These are phyloP conservation scores for Aspergillus sp. DNA, from an alignment of 2,329 filamentous ascomycete species.

Conservation along the genomic window DNA sequence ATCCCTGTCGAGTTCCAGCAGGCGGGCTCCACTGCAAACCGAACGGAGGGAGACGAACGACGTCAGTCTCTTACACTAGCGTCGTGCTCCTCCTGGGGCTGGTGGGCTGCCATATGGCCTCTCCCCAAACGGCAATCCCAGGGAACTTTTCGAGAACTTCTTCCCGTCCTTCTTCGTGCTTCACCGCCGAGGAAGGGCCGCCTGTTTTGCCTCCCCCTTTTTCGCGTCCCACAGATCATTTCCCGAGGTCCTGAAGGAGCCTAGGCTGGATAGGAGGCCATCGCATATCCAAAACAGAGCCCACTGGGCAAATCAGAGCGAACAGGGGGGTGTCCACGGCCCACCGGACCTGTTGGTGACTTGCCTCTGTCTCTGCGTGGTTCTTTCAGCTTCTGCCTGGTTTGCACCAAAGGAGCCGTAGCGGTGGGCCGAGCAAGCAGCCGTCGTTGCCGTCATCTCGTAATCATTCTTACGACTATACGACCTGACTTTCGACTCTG, in stretches of 20 bases:
- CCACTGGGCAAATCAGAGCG: not conserved
- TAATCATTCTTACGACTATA: not conserved
- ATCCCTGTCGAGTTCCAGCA: conserved; percentile 21
- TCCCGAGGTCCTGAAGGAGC: not conserved
- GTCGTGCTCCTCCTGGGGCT: not conserved
- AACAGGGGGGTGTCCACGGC: not conserved
- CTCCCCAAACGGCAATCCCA: conserved; percentile 24
- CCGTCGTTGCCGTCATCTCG: not conserved
- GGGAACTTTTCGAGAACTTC: conserved; percentile 28
- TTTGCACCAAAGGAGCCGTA: not conserved
- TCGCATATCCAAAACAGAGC: conserved; percentile 7
- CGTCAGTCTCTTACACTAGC: conserved; percentile 20
- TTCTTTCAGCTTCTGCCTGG: conserved; percentile 6
- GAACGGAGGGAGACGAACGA: conserved; percentile 20
- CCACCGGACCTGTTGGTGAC: not conserved
- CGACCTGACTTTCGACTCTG: not conserved
- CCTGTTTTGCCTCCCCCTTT: conserved; percentile 18
- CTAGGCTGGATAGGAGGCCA: no score
- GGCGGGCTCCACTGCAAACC: conserved; percentile 18
- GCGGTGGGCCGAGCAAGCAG: not conserved
- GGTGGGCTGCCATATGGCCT: conserved; percentile 17
- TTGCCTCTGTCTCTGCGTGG: not conserved
- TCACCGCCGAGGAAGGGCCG: no score
- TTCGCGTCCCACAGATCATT: conserved; percentile 13
- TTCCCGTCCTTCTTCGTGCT: not conserved